Evolutionary conservation across 129 eudicot species (phyloP).

Genomic region (Oenanthe sinensis): DNA sequence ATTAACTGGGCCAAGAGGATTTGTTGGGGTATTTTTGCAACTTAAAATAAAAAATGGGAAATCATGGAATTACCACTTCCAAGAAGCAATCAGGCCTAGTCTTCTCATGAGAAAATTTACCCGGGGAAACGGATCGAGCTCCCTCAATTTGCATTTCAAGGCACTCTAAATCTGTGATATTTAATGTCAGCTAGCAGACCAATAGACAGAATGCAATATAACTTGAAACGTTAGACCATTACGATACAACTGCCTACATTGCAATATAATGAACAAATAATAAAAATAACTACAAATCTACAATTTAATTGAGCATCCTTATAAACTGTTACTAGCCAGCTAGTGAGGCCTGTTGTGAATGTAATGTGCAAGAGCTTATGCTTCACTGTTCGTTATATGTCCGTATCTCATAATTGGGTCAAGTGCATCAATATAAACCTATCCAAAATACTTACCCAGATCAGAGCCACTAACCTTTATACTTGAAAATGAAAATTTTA

Average conservation of each 20-base stretch:
- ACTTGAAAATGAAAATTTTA: not conserved
- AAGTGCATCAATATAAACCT: not conserved
- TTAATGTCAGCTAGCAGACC: conserved; percentile 10
- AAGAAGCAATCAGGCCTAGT: conserved; percentile 72
- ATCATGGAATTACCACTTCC: conserved; percentile 40
- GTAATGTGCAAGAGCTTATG: not conserved
- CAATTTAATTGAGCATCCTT: not conserved
- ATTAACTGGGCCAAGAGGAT: not conserved
- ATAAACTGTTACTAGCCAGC: too few relatives aligned
- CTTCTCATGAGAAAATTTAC: conserved; percentile 48
- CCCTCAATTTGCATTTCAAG: conserved; percentile 55
- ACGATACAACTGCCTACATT: not conserved
- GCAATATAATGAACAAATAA: not conserved
- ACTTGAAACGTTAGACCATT: not conserved
- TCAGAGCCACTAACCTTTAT: not conserved
- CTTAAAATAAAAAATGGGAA: not conserved
- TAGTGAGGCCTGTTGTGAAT: not conserved
- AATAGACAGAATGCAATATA: not conserved
- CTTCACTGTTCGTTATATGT: not conserved
- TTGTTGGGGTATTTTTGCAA: not conserved
- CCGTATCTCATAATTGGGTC: not conserved
- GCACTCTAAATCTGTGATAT: conserved; percentile 49
- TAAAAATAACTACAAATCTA: not conserved
- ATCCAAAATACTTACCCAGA: not conserved
- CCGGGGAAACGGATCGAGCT: conserved; percentile 48